These are phyloP conservation scores for Dunaliella primolecta DNA, from an alignment of 139 green algal species.

Conservation along the genomic window DNA sequence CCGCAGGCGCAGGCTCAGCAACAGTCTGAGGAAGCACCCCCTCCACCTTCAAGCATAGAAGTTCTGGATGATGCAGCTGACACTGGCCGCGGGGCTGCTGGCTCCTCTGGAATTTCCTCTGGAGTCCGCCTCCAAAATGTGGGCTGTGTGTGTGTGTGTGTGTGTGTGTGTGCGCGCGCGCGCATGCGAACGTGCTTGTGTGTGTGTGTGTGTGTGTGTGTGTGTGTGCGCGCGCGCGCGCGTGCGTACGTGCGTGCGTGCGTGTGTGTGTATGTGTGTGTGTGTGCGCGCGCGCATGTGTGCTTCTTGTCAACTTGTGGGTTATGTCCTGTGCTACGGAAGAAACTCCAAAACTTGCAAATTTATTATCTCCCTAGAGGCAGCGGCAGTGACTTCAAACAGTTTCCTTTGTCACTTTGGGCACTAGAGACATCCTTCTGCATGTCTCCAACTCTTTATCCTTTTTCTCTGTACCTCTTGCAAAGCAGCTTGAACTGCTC, in stretches of 20 bases:
- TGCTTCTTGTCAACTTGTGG: too few species aligned
- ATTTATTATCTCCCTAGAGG: too few species aligned
- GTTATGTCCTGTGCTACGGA: too few species aligned
- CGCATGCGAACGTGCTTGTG: background rate
- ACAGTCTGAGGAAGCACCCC: background rate
- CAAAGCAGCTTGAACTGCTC: too few species aligned
- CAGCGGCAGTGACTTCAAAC: too few species aligned
- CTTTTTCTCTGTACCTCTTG: too few species aligned
- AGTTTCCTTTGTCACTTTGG: background rate
- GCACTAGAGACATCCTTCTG: too few species aligned
- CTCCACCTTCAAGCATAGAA: constrained; percentile 6
- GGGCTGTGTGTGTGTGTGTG: constrained; percentile 43
- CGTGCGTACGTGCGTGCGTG: background rate
- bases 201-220: constrained; percentile 4
- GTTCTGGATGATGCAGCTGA: background rate
- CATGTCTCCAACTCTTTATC: too few species aligned
- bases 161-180: background rate
- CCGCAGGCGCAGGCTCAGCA: background rate
- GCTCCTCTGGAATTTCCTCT: constrained; percentile 53
- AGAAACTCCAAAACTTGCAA: too few species aligned
- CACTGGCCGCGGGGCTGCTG: background rate
- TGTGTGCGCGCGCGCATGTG: too few species aligned
- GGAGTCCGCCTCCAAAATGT: constrained; percentile 75
- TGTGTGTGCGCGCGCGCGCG: background rate
- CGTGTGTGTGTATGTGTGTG: constrained; percentile 4